phyloP scores from a whole-genome alignment of 345 rosid species.

The Aegle marmelos region DNA sequence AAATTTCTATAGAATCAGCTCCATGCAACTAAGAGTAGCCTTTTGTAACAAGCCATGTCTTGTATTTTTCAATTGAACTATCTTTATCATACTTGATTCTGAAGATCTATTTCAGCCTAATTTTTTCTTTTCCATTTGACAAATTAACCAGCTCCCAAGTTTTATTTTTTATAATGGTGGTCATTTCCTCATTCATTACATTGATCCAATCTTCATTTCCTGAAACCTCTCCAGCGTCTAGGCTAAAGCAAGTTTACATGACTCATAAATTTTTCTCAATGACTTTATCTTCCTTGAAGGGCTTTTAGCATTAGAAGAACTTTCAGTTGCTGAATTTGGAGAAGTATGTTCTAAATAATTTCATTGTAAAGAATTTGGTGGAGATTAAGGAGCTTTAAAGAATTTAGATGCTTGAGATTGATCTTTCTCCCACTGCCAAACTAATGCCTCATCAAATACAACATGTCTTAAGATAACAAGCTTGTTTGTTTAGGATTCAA shows the following conservation, averaged over 20 bases:
- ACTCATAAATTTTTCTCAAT: no score
- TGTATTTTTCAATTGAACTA: not conserved
- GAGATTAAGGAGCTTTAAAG: not conserved
- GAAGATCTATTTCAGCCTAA: not conserved
- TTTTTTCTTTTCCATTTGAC: not conserved
- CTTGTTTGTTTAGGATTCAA: not conserved
- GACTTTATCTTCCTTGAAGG: no score
- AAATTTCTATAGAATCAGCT: not conserved
- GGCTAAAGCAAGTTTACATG: not conserved
- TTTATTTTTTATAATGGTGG: not conserved
- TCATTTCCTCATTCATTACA: not conserved
- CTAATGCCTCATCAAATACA: not conserved
- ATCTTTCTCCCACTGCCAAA: not conserved
- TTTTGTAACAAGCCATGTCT: not conserved
- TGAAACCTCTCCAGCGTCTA: not conserved
- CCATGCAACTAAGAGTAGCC: no score
- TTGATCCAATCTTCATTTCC: no score
- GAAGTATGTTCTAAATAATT: no score
- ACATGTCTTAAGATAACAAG: not conserved
- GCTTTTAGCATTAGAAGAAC: no score
- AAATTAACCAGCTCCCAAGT: not conserved
- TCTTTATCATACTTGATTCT: not conserved
- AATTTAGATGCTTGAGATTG: no score
- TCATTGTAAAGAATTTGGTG: no score
- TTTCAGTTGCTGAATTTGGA: no score